Base-by-base conservation (phyloP, 495 filamentous ascomycete species). In the Penicillium riverlandense region DNA sequence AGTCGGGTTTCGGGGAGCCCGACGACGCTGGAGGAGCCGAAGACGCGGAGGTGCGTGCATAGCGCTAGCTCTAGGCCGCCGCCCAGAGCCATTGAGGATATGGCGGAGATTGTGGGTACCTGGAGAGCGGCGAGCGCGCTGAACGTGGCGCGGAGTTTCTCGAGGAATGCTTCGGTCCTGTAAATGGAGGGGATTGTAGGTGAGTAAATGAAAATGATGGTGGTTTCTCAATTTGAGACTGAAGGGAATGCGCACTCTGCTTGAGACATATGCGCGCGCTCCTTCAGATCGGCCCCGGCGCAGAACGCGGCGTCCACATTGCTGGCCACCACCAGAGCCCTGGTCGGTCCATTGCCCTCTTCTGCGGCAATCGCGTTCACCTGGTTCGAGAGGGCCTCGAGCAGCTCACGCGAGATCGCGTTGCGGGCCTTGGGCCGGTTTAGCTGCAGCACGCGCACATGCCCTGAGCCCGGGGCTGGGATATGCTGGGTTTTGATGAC, bases 281-380 rank as follows among this genome's bases (percentile, higher is more conserved):
- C 92, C 58, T 96, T 97, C 45, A 98, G 62, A 52, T 98, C 91
- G 1, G 92, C 92, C 29, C 92, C 92, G 0, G 94, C 89, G 66
- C 91, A 97, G 66, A 98, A 98, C 41, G 79, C 80, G 2, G 76
- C 70, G 35, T 96, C 88, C 12, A 84, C 70, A 7, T 85, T 86
- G 49, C 83, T 89, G 10, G 83, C 83, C 2, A 97, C 47, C 13
- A 97, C 78, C 52, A 98, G 53, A 0, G 83, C 88, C 35, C 92
- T 67, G 8, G 90, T 95, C 0, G 72, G 62, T 8, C 78, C 76
- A 7, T 66, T 67, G 33, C 79, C 79, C 36, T 78, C 80, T 55
- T 94, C 86, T 4, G 72, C 63, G 39, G 82, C 74, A 27, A 96
- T 76, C 30, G 74, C 72, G 40, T 79, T 66, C 37, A 96, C 74